Base-by-base conservation (phyloP, 2,329 filamentous ascomycete genomes). In the Botrytis elliptica region DNA sequence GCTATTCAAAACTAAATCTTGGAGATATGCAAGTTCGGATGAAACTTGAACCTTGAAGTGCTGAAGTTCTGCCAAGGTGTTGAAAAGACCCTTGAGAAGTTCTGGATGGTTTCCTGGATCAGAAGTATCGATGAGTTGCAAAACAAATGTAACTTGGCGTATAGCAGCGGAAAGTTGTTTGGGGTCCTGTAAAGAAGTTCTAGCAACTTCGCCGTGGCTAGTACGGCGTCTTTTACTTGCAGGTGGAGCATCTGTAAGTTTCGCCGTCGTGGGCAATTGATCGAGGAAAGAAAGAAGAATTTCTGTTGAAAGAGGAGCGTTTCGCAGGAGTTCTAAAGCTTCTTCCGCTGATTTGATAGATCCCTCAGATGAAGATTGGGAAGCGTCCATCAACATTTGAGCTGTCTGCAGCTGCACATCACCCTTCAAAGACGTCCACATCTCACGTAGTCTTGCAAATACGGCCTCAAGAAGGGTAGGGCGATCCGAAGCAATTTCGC, bases 1-100 rank as follows among this genome's bases (percentile, higher is more conserved):
- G 78, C 93, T 94, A 76, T 92, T 89, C 57, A 99, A 87, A 12
- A 96, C 90, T 70, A 98, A 84, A 77, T 92, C 93, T 81, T 98
- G 92, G 60, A 98, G 85, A 83, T 98, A 98, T 25, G 94, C 93
- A 75, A 98, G 88, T 80, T 97, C 95, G 0, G 94, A 95, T 60
- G 93, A 91, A 40, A 95, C 90, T 74, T 95, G 89, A 40, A 90
- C 88, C 81, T 93, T 92, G 81, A 96, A 92, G 75, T 94, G 92
- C 78, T 97, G 94, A 38, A 99, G 87, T 79, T 97, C 93, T 8
- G 92, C 91, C n/a, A 99, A 88, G 0, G 93, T 88, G 73, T 91
- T 90, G 84, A 98, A 99, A 5, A 99, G 86, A 42, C 89, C 90
- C 74, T 90, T 90, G 9, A 97, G 86, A 57, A 99, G 85, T 79